Base-by-base conservation (phyloP, 2,329 filamentous ascomycete genomes). In the Xylariaceae sp. region DNA sequence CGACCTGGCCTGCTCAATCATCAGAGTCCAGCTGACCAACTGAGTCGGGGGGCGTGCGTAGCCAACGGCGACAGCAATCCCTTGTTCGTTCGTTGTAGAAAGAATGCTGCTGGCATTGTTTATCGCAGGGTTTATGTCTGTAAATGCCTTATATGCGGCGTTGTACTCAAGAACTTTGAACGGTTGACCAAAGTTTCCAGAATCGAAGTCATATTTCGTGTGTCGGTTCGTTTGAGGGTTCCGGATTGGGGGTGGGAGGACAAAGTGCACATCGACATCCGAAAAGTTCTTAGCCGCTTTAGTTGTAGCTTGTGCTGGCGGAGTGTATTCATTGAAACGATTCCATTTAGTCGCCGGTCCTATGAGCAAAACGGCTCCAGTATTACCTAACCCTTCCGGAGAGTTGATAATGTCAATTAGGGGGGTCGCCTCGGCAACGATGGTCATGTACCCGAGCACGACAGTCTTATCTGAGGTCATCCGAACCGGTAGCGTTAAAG, bases 371-470 rank as follows among this genome's bases (percentile, higher is more conserved):
- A 88, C 83, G 12, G 85, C 72, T 4, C 89, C 90, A 0, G 84
- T 88, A 0, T 77, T 68, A 29, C 84, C 88, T 6, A 95, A 67
- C 1, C 89, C 89, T 68, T 91, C 87, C 1, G 76, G 72, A 1
- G 86, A 87, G 19, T 73, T 71, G 30, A 85, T 73, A 1, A 90
- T 79, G 44, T 77, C 70, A n/a, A 84, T 73, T 3, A 94, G 74
- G 1, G 86, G 77, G 3, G 74, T 73, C 1, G 86, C 86, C 53
- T 88, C 81, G 53, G 88, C 80, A n/a, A 95, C 76, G 2, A 92
- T 74, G 1, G 90, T 95, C 74, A 96, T 80, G 74, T 90, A 96
- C 1, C 89, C 91, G 4, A 96, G 76, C 0, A 92, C 80, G 58
- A 87, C 84, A 3, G 73, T 73, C 42, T 72, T 68, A 2, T 79